A percentile compares a stretch with the other conserved stretches of the same genome.
Conservation (phyloP, 805 yeast genomes). For the Ogataea henricii region DNA sequence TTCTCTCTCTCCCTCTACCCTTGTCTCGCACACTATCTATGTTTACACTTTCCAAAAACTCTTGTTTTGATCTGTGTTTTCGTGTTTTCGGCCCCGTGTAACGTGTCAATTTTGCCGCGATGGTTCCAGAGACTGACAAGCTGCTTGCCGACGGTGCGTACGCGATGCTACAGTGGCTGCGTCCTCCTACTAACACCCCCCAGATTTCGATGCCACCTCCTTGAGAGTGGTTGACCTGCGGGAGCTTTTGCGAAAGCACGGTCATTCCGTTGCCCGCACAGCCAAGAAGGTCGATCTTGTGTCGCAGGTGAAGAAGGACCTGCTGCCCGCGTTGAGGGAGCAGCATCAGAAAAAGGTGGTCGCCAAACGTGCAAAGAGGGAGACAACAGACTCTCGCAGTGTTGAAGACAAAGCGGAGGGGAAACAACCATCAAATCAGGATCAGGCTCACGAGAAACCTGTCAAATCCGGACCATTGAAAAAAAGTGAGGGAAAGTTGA, state of each 20-base stretch:
- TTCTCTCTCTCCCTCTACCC: background rate
- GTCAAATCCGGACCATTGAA: background rate
- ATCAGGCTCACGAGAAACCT: too few species aligned
- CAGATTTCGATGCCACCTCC: conserved; percentile 63
- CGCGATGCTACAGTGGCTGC: background rate
- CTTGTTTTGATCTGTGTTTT: background rate
- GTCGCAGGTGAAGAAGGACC: conserved; percentile 5
- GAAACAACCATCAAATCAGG: background rate
- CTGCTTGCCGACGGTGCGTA: conserved; percentile 1
- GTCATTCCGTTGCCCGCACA: conserved; percentile 52
- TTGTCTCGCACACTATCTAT: background rate
- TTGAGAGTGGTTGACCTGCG: conserved; percentile 69
- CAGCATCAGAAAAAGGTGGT: background rate
- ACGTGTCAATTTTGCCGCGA: background rate
- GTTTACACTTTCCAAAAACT: background rate
- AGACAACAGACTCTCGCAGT: background rate
- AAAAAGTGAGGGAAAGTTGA: conserved; percentile 11
- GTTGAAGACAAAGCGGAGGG: too few species aligned
- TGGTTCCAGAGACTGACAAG: background rate
- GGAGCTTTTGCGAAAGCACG: conserved; percentile 55
- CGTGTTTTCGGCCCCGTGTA: background rate
- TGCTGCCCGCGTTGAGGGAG: background rate
- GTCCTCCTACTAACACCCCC: background rate
- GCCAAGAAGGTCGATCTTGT: conserved; percentile 68
- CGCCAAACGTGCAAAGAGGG: background rate